A percentile compares a stretch with the other conserved stretches of the same genome.
Conservation (phyloP, 1,284 basidiomycete genomes). For the Hymenochaete sp. region DNA sequence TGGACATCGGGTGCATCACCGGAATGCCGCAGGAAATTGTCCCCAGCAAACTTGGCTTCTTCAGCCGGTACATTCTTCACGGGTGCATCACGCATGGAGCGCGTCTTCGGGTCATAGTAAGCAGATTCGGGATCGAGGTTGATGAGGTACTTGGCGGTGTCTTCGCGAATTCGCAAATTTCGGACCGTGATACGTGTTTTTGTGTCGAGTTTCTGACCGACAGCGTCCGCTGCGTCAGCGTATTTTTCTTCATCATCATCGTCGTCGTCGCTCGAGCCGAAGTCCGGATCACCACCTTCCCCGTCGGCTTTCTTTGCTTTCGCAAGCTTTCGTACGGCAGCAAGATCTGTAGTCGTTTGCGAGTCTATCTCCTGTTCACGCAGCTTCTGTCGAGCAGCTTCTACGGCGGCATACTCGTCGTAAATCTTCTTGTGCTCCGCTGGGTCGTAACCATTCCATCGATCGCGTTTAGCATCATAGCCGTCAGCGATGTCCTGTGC, state of each 20-base stretch:
- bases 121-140: slow-evolving; percentile 94
- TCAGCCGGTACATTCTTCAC: slow-evolving; percentile 68
- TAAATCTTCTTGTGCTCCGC: slow-evolving; percentile 80
- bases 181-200: slow-evolving; percentile 98
- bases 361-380: slow-evolving; percentile 97
- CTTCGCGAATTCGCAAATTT: slow-evolving; percentile 97
- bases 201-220: slow-evolving; percentile 95
- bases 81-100: slow-evolving; percentile 98
- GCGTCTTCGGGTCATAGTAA: slow-evolving; percentile 99
- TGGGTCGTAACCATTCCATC: slow-evolving; percentile 98
- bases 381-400: slow-evolving; percentile 81
- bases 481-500: slow-evolving; percentile 74
- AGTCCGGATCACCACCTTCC: slow-evolving; percentile 76
- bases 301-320: slow-evolving; percentile 62
- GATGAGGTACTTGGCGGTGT: slow-evolving; percentile 98
- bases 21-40: slow-evolving; percentile 88
- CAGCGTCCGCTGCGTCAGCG: slow-evolving; percentile 93
- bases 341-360: slow-evolving; percentile 84
- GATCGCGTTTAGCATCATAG: slow-evolving; percentile 92
- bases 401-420: slow-evolving; percentile 90
- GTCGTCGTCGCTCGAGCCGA: slow-evolving; percentile 93
- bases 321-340: slow-evolving; percentile 73
- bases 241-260: slow-evolving; percentile 95
- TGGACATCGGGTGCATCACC: slow-evolving; percentile 91
- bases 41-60: slow-evolving; percentile 90